Evolutionary conservation across 2,329 filamentous ascomycete genomes (phyloP).

Genomic region (Diaporthe destruens): DNA sequence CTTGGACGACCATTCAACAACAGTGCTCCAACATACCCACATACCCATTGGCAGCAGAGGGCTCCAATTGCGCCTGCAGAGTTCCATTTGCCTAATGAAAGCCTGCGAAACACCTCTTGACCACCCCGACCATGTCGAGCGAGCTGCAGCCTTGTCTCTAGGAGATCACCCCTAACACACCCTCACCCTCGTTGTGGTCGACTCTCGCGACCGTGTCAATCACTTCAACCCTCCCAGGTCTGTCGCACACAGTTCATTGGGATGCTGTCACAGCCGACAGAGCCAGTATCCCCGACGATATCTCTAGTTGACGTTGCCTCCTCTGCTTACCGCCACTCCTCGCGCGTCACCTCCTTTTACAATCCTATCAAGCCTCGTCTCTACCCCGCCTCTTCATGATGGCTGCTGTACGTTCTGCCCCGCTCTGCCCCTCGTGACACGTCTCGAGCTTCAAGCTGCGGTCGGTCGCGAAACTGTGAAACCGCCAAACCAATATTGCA

Average conservation of each 20-base stretch:
- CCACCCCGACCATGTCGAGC: conserved; percentile 40
- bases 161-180: conserved; percentile 32
- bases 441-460: neutral
- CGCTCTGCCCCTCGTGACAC: conserved; percentile 44
- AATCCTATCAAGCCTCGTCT: conserved; percentile 22
- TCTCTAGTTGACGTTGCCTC: conserved; percentile 31
- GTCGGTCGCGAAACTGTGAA: neutral
- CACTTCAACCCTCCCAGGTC: conserved; percentile 9
- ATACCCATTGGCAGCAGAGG: conserved; percentile 5
- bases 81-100: conserved; percentile 31
- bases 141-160: conserved; percentile 35
- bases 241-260: conserved; percentile 23
- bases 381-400: conserved; percentile 47
- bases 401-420: conserved; percentile 53
- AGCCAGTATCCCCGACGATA: conserved; percentile 10
- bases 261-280: conserved; percentile 34
- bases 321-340: conserved; percentile 10
- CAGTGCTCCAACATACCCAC: conserved; percentile 17
- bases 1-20: neutral
- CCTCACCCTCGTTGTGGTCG: conserved; percentile 18
- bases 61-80: conserved; percentile 28
- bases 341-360: conserved; percentile 35
- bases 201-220: conserved; percentile 17
- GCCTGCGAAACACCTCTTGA: conserved; percentile 32
- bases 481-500: neutral